Evolutionary conservation across 768 basidiomycete species (phyloP), one percentile per base, ranked within the genome.

Genomic region (Pisolithus microcarpus): DNA sequence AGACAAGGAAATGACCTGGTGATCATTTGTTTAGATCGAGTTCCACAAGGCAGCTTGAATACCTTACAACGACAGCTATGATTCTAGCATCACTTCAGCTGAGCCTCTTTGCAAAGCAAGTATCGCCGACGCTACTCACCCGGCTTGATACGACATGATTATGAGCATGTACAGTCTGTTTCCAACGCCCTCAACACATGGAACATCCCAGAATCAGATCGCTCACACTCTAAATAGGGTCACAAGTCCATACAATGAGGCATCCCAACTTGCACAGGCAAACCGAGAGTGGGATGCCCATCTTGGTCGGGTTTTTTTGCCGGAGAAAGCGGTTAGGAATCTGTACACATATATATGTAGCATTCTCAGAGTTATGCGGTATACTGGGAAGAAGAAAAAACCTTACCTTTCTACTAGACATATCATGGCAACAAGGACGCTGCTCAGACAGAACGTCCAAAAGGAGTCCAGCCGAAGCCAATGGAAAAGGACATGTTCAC

Each of bases 81-180:
- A 56, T 62, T 49, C 64, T 65, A 26, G n/a, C 42, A 19, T 21
- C 48, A 39, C 7, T 15, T 30, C 31, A 2, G 15, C 36, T 19
- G 26, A 2, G 9, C 11, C 19, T 9, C 30, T 18, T 31, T 18
- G 18, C 11, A 36, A 9, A 4, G 6, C 19, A 18, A 23, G 2
- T 6, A 26, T 30, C 28, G 26, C 18, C 26, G 11, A 9, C 5
- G 45, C 18, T 26, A 73, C 84, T 65, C 60, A 86, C 85, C 82
- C 77, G n/a, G 79, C 50, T 49, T 85, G 78, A 55, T 83, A 79
- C 19, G 84, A 79, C 84, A 87, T 87, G 23, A 81, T 76, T 47
- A 83, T 70, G 15, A 88, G 73, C 84, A 88, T 87, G 59, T 87
- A 87, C 53, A 77, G 66, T 50, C 85, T 87, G 28, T 39, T 13